phyloP scores from a whole-genome alignment of 2,329 filamentous ascomycete species.

The Penicillium sp. region DNA sequence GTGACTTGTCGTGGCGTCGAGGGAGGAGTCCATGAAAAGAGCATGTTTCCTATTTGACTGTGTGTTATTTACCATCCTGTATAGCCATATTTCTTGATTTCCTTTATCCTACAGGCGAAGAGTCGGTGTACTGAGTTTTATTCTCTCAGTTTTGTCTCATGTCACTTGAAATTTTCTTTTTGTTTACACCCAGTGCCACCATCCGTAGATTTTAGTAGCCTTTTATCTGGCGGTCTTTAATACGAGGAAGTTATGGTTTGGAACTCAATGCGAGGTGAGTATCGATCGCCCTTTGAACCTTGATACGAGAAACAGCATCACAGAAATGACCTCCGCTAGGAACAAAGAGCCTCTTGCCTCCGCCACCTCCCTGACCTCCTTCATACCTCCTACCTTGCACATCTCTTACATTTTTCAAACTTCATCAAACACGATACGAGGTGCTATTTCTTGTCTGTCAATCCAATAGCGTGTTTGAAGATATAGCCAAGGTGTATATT shows the following conservation, averaged over 20 bases:
- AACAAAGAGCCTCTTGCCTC: neutral
- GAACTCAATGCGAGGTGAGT: neutral
- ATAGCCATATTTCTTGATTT: constrained; percentile 45
- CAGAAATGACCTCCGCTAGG: neutral
- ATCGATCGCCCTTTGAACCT: neutral
- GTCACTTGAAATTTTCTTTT: constrained; percentile 30
- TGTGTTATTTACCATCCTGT: constrained; percentile 46
- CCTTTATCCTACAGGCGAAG: constrained; percentile 41
- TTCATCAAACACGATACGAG: neutral
- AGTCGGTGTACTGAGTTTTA: constrained; percentile 42
- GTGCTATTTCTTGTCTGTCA: neutral
- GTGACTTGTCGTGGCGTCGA: constrained; percentile 20
- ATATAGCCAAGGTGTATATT: neutral
- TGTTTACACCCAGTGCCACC: constrained; percentile 1
- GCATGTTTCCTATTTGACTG: constrained; percentile 42
- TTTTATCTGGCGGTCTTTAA: neutral
- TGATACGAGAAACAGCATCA: neutral
- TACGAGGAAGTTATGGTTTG: neutral
- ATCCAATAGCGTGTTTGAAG: neutral
- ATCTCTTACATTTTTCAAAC: neutral
- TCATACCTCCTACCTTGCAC: neutral
- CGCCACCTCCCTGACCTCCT: neutral
- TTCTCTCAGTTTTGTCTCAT: constrained; percentile 32
- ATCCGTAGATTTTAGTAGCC: neutral
- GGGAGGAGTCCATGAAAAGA: constrained; percentile 37